Conservation (phyloP, 352 stramenopile species). For the Pythium biforme region DNA sequence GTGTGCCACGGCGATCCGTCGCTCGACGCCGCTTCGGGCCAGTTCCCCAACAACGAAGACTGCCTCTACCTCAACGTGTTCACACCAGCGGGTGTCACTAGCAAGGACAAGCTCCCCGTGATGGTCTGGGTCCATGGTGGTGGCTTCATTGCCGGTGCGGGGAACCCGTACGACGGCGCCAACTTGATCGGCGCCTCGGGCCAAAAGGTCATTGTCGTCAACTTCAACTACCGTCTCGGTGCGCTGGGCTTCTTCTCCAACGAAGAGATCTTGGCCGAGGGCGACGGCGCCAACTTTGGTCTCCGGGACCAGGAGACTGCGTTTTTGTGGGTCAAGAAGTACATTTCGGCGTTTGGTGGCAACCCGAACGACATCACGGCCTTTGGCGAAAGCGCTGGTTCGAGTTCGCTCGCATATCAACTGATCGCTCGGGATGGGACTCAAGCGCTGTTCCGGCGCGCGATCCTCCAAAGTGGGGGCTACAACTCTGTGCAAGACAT, state of each 20-base stretch:
- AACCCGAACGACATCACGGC: slow-evolving; percentile 38
- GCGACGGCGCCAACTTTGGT: slow-evolving; percentile 26
- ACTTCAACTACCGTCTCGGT: slow-evolving; percentile 42
- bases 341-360: slow-evolving; percentile 38
- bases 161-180: slow-evolving; percentile 4
- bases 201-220: slow-evolving; percentile 33
- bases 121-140: slow-evolving; percentile 38
- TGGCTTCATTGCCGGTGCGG: slow-evolving; percentile 19
- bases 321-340: slow-evolving; percentile 34
- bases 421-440: neutral
- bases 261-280: slow-evolving; percentile 31
- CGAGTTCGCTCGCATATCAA: neutral
- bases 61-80: slow-evolving; percentile 42
- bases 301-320: slow-evolving; percentile 30
- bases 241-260: slow-evolving; percentile 29
- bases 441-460: slow-evolving; percentile 14
- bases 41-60: slow-evolving; percentile 22
- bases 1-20: neutral
- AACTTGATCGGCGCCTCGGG: slow-evolving; percentile 6
- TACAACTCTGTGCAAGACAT: neutral
- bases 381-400: slow-evolving; percentile 24
- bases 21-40: too few species aligned
- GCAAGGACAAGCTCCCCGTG: slow-evolving; percentile 30
- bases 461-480: slow-evolving; percentile 13
- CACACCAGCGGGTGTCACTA: slow-evolving; percentile 23